Percentiles rank a stretch among this genome's conserved stretches.
Evolutionary conservation across 768 basidiomycete species (phyloP).

Genomic region (Candolleomyces efflorescens): DNA sequence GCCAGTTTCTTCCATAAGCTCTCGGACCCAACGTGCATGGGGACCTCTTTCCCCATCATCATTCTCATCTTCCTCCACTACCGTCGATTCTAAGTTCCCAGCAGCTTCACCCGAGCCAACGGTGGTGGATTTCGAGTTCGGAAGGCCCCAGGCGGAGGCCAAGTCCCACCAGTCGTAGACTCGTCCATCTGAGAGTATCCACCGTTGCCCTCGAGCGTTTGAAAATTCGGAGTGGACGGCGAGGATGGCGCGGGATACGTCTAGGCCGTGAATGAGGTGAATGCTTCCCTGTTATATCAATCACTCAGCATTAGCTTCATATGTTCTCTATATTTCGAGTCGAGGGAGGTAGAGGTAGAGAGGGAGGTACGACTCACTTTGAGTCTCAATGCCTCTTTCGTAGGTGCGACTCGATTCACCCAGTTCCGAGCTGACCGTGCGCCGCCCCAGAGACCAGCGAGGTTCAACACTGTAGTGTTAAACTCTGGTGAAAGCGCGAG

Average conservation of each 20-base stretch:
- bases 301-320: neutral
- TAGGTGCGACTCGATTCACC: constrained; percentile 48
- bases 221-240: constrained; percentile 46
- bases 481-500: constrained; percentile 34
- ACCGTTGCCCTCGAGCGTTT: constrained; percentile 46
- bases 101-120: no score
- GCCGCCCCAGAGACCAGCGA: constrained; percentile 63
- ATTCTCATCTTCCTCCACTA: neutral
- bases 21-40: constrained; percentile 50
- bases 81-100: no score
- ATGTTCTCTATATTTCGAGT: no score
- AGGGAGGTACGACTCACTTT: constrained; percentile 33
- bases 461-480: constrained; percentile 55
- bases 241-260: constrained; percentile 55
- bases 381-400: constrained; percentile 45
- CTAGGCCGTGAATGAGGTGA: constrained; percentile 59
- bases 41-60: constrained; percentile 26
- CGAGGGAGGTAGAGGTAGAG: no score
- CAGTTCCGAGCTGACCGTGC: constrained; percentile 44
- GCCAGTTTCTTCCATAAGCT: constrained; percentile 50
- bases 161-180: constrained; percentile 72
- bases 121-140: neutral
- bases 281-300: constrained; percentile 40
- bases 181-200: constrained; percentile 51
- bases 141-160: constrained; percentile 47